phyloP scores from a whole-genome alignment of 768 basidiomycete genomes.

The Tylopilus plumbeoviolaceoides region DNA sequence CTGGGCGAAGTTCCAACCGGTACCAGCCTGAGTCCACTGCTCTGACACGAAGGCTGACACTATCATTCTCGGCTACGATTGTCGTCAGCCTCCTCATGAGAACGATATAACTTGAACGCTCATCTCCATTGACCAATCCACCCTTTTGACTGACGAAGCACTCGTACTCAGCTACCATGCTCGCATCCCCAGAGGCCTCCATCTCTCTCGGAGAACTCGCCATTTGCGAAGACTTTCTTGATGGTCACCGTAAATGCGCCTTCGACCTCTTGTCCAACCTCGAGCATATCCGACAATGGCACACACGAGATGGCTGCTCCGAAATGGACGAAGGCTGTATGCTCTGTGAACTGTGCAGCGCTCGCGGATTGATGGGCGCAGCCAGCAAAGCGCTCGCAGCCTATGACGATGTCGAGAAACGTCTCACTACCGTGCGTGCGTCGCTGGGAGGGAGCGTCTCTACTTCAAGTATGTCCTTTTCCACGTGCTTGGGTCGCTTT shows the following conservation, averaged over 20 bases:
- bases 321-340: slow-evolving; percentile 1
- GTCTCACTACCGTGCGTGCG: slow-evolving; percentile 5
- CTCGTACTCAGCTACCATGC: slow-evolving; percentile 5
- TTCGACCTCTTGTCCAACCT: slow-evolving; percentile 9
- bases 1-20: not conserved
- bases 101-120: not conserved
- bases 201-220: slow-evolving; percentile 15
- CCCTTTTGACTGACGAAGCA: not conserved
- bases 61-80: not conserved
- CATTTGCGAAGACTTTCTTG: slow-evolving; percentile 14
- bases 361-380: slow-evolving; percentile 8
- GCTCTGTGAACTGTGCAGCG: slow-evolving; percentile 11
- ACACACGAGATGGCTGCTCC: slow-evolving; percentile 1
- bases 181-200: not conserved
- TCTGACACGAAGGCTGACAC: slow-evolving; percentile 4
- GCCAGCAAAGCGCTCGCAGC: slow-evolving; percentile 1
- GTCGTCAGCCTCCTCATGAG: slow-evolving; percentile 10
- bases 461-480: not conserved
- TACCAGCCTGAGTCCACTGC: not conserved
- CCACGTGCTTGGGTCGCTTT: not conserved
- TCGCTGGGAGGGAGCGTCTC: slow-evolving; percentile 1
- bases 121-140: not conserved
- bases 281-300: not conserved
- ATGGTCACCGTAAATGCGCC: slow-evolving; percentile 6
- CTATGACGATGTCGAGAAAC: slow-evolving; percentile 1